phyloP scores from a whole-genome alignment of 768 basidiomycete species.

The Tubosaeta sp. region DNA sequence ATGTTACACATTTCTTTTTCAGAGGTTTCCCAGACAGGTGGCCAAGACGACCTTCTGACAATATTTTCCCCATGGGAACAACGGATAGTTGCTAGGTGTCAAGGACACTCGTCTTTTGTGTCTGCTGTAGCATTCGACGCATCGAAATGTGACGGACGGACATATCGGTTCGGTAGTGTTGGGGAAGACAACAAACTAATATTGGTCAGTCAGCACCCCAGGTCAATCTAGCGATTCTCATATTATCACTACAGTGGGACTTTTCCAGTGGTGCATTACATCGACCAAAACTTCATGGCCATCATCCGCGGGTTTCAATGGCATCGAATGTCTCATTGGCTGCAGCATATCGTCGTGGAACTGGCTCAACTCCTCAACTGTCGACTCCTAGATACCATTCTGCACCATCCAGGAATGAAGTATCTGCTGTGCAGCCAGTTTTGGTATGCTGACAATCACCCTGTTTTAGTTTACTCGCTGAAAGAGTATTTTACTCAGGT shows the following conservation, averaged over 20 bases:
- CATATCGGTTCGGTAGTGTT: slow-evolving; percentile 92
- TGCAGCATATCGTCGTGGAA: slow-evolving; percentile 57
- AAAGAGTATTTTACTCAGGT: slow-evolving; percentile 40
- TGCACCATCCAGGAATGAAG: slow-evolving; percentile 86
- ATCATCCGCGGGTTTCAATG: slow-evolving; percentile 73
- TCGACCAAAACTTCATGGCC: slow-evolving; percentile 72
- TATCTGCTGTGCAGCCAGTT: slow-evolving; percentile 87
- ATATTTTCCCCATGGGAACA: slow-evolving; percentile 95
- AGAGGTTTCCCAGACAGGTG: slow-evolving; percentile 64
- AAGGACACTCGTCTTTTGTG: slow-evolving; percentile 95
- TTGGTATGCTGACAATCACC: slow-evolving; percentile 46
- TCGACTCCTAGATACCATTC: slow-evolving; percentile 67
- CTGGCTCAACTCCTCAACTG: slow-evolving; percentile 53
- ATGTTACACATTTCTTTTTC: background rate
- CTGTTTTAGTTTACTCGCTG: background rate
- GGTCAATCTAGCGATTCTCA: background rate
- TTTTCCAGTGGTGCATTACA: slow-evolving; percentile 91
- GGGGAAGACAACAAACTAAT: slow-evolving; percentile 97
- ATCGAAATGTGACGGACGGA: slow-evolving; percentile 80
- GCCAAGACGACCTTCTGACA: slow-evolving; percentile 94
- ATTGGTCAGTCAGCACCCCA: slow-evolving; percentile 47
- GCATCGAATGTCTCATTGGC: slow-evolving; percentile 75
- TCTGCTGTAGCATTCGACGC: slow-evolving; percentile 87
- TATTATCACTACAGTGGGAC: slow-evolving; percentile 65
- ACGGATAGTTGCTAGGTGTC: slow-evolving; percentile 90